Evolutionary conservation across 768 basidiomycete genomes (phyloP), one percentile per base, ranked within the genome.

Genomic region (Hericium erinaceus): DNA sequence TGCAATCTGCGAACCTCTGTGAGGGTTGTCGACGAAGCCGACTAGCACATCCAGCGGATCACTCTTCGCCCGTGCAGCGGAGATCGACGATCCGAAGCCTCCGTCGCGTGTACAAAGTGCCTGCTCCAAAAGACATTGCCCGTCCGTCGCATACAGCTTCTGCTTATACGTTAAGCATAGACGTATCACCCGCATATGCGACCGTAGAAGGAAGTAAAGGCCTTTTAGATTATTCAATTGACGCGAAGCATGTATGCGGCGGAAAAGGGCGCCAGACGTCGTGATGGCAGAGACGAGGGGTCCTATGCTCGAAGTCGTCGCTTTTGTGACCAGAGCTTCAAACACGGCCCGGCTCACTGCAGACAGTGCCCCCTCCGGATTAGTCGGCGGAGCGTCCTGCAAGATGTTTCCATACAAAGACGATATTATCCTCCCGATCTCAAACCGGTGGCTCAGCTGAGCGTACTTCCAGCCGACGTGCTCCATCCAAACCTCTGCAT

Each of bases 401-500:
- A 95, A 68, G 12, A 93, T 78, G 41, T 80, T 77, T 13, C 78
- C 73, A 67, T 89, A 95, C 28, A 95, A 73, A 8, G 75, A 74
- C 10, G 83, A 78, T 24, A 92, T 75, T 15, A 83, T 74, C 54
- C 79, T 75, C 18, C 86, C 87, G 50, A 98, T 86, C 72, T 92
- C 88, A 65, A 91, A 95, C 40, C 89, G 80, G 66, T 92, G 88
- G 4, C 86, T 85, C 12, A 94, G 75, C 56, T 87, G 85, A 4
- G 76, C 74, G 62, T 93, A 97, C 67, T 89, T 89, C 94, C 94
- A 98, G 2, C 83, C 81, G 40, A 83, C 68, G 68, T 92, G 88
- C 63, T 88, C 86, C 0, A 87, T 80, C 94, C 94, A 98, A 18
- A 95, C 83, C 67, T 95, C 89, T 8, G 82, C 80, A 64, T 93